Evolutionary conservation across 148 eudicot genomes (phyloP).

Genomic region (Dianthus caryophyllus): DNA sequence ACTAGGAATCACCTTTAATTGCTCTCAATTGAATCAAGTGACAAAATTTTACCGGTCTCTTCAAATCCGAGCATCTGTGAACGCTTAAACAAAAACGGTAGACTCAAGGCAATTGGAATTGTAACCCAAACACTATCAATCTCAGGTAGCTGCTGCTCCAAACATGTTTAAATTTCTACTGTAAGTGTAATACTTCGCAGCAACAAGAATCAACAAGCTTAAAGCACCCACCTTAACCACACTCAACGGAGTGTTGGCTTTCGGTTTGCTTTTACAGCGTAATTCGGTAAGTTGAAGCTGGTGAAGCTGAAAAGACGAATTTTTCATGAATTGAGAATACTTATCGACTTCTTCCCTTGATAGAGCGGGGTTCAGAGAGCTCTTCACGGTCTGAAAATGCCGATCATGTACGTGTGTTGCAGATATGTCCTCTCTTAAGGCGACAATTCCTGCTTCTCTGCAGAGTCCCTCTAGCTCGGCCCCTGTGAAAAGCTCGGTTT

Average conservation of each 20-base stretch:
- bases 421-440: slow-evolving; percentile 86
- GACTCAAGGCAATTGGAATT: too few relatives aligned
- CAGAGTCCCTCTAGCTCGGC: slow-evolving; percentile 90
- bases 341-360: slow-evolving; percentile 46
- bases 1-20: too few relatives aligned
- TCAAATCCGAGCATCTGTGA: too few relatives aligned
- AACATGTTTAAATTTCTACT: slow-evolving; percentile 11
- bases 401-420: slow-evolving; percentile 54
- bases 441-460: slow-evolving; percentile 78
- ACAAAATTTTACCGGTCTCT: too few relatives aligned
- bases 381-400: slow-evolving; percentile 59
- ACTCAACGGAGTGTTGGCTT: slow-evolving; percentile 21
- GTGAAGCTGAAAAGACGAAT: slow-evolving; percentile 25
- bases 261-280: slow-evolving; percentile 14
- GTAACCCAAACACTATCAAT: too few relatives aligned
- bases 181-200: slow-evolving; percentile 31
- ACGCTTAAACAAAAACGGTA: too few relatives aligned
- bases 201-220: slow-evolving; percentile 34
- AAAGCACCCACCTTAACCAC: slow-evolving; percentile 32
- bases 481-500: slow-evolving; percentile 83
- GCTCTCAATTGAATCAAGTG: too few relatives aligned
- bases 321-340: slow-evolving; percentile 55
- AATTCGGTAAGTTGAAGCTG: slow-evolving; percentile 16
- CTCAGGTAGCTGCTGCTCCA: slow-evolving; percentile 30
- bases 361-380: slow-evolving; percentile 57